Evolutionary conservation across 2,329 filamentous ascomycete species (phyloP).

Genomic region (Dactylellina haptotyla): DNA sequence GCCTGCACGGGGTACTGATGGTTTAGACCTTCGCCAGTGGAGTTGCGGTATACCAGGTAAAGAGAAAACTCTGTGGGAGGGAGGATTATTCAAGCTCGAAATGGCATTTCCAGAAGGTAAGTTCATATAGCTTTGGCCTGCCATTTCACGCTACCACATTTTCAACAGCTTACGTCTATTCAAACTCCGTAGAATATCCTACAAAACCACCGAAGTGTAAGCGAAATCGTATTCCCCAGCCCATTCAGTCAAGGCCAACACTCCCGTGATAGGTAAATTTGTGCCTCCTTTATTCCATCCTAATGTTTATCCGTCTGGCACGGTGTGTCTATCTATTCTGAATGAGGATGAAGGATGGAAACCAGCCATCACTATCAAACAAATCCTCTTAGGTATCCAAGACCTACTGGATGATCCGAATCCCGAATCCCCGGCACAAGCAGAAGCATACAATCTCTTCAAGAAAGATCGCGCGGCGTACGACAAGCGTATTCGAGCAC

Average conservation of each 20-base stretch:
- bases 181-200: constrained; percentile 82
- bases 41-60: constrained; percentile 97
- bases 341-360: constrained; percentile 99
- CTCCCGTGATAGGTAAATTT: constrained; percentile 81
- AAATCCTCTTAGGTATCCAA: constrained; percentile 95
- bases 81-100: constrained; percentile 94
- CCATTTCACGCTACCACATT: not conserved
- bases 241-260: not conserved
- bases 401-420: constrained; percentile 96
- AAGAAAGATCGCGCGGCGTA: constrained; percentile 90
- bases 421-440: constrained; percentile 94
- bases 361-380: constrained; percentile 97
- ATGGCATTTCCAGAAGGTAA: constrained; percentile 92
- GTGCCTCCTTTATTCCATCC: constrained; percentile 95
- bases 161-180: constrained; percentile 35
- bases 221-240: constrained; percentile 58
- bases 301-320: constrained; percentile 97
- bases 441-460: constrained; percentile 95
- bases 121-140: not conserved
- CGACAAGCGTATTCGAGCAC: constrained; percentile 83
- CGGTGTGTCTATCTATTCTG: constrained; percentile 93
- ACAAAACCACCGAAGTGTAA: constrained; percentile 98
- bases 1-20: constrained; percentile 78
- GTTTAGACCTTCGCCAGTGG: constrained; percentile 93
- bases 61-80: constrained; percentile 96